Conservation (phyloP, 2,329 filamentous ascomycete species). For the Sporothrix brasiliensis region DNA sequence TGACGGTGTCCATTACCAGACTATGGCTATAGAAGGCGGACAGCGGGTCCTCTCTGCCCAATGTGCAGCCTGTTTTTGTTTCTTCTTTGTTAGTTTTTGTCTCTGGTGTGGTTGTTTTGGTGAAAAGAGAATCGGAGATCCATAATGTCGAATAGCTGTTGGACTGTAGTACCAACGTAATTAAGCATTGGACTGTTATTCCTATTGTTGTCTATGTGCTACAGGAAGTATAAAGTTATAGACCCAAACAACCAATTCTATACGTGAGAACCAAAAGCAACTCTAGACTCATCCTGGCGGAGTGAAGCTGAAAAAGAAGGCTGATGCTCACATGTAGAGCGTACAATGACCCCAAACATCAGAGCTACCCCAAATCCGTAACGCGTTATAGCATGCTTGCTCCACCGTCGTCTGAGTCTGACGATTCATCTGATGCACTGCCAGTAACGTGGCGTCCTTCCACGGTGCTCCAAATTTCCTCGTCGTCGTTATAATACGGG, state of each 20-base stretch:
- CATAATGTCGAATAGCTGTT: no score
- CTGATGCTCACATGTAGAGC: constrained; percentile 4
- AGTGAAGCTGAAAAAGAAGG: background rate
- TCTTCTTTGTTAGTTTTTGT: no score
- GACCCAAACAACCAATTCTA: constrained; percentile 2
- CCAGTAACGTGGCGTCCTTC: background rate
- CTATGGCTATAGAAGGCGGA: no score
- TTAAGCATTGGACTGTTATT: no score
- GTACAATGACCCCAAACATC: background rate
- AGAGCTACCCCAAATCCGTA: constrained; percentile 2
- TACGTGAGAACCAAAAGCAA: constrained; percentile 2
- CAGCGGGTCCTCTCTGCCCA: no score
- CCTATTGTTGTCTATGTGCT: background rate
- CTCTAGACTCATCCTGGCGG: constrained; percentile 3
- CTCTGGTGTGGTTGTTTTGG: no score
- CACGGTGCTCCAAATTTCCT: background rate
- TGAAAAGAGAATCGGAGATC: no score
- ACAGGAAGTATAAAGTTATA: background rate
- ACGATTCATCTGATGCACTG: background rate
- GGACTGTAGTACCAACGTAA: no score
- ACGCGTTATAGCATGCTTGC: background rate
- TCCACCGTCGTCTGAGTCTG: background rate
- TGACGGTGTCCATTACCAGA: no score
- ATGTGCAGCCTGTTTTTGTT: no score
- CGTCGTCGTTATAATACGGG: background rate